Conservation (phyloP, 1,284 basidiomycete species). For the Afroboletus lepidellus region DNA sequence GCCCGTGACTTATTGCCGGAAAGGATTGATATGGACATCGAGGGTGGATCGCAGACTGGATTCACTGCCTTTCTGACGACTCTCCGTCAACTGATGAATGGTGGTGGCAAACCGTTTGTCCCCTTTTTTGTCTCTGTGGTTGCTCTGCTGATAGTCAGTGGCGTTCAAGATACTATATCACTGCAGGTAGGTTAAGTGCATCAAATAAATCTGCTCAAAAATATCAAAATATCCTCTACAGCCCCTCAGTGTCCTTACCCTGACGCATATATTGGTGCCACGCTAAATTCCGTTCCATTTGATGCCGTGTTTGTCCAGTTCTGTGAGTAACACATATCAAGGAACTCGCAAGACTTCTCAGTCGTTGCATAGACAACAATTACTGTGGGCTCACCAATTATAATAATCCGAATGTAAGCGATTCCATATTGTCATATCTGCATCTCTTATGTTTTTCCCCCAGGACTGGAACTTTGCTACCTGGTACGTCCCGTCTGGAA, state of each 20-base stretch:
- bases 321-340: conserved; percentile 33
- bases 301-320: conserved; percentile 67
- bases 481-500: conserved; percentile 39
- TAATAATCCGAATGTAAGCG: conserved; percentile 42
- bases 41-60: conserved; percentile 53
- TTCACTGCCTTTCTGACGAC: conserved; percentile 55
- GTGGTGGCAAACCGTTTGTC: conserved; percentile 50
- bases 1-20: not conserved
- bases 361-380: conserved; percentile 49
- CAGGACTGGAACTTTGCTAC: conserved; percentile 54
- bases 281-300: conserved; percentile 55
- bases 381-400: conserved; percentile 52
- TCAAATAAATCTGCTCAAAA: not conserved
- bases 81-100: conserved; percentile 47
- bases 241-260: conserved; percentile 69
- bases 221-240: not conserved
- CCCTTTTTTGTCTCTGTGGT: not conserved
- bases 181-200: conserved; percentile 34
- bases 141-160: conserved; percentile 1
- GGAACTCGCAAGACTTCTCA: not conserved
- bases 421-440: not conserved
- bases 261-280: conserved; percentile 53
- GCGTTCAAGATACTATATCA: conserved; percentile 53
- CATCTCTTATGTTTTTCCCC: not conserved
- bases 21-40: conserved; percentile 67